These are phyloP conservation scores for Neurospora sp. DNA, from an alignment of 495 filamentous ascomycete species.

Conservation along the genomic window DNA sequence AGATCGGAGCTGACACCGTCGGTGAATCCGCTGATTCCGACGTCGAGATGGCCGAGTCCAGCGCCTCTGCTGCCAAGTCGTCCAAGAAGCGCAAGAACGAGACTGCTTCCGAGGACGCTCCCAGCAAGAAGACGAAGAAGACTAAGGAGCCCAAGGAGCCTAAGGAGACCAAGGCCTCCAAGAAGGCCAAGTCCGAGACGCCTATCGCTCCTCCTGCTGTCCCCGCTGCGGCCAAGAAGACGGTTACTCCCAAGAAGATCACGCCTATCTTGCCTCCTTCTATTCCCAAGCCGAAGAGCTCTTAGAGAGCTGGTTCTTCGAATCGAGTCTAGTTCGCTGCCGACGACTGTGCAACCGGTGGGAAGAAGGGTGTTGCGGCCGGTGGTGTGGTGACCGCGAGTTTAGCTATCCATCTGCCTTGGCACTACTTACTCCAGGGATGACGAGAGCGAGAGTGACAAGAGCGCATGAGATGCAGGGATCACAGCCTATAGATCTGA, in stretches of 20 bases:
- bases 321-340: background rate
- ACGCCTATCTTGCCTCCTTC: slow-evolving; percentile 30
- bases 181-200: slow-evolving; percentile 21
- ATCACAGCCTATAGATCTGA: too few relatives aligned
- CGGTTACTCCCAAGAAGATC: slow-evolving; percentile 16
- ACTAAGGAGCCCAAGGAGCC: background rate
- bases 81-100: slow-evolving; percentile 38
- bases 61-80: background rate
- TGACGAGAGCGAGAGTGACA: too few relatives aligned
- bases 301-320: slow-evolving; percentile 13
- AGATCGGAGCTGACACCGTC: slow-evolving; percentile 8
- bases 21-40: slow-evolving; percentile 14
- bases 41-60: slow-evolving; percentile 23
- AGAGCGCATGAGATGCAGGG: background rate
- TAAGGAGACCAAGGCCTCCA: slow-evolving; percentile 17
- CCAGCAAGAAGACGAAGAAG: slow-evolving; percentile 7
- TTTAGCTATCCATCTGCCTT: too few relatives aligned
- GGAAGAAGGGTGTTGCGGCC: background rate
- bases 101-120: slow-evolving; percentile 27
- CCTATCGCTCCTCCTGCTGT: slow-evolving; percentile 19
- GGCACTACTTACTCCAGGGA: too few relatives aligned
- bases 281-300: slow-evolving; percentile 23
- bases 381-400: too few relatives aligned
- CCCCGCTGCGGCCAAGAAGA: slow-evolving; percentile 7
- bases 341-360: background rate